Evolutionary conservation across 179 eudicot genomes (phyloP), one percentile per base, ranked within the genome.

Genomic region (Silene coronaria): DNA sequence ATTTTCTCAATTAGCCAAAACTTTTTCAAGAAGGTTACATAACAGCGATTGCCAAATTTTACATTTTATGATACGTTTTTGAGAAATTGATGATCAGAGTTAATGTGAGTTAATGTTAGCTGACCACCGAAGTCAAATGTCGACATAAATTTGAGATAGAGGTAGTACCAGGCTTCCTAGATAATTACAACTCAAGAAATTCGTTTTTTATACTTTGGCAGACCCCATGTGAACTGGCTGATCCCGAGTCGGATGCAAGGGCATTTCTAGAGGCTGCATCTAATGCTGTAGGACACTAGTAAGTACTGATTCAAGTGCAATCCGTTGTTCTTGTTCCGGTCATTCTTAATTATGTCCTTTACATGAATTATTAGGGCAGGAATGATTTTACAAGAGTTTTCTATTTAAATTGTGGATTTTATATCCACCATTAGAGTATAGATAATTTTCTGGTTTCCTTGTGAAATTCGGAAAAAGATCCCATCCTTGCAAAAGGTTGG

Each of bases 221-320:
- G 98, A 81, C 81, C 42, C 92, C 98, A 34, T 80, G 84, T 58
- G 97, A 94, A 76, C 88, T 94, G 48, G 89, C 97, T 73, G 98
- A 91, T 58, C 85, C 89, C 5, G 85, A 72, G 73, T 77, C 96
- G 38, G 92, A 88, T 72, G 85, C 91, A 23, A 80, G 85, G 87
- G 78, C 75, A 48, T 74, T 94, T 61, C 77, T 92, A 67, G 94
- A 88, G 80, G 90, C 84, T 71, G 91, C 90, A 12, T 34, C 81
- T 13, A 73, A 75, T 60, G 75, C 82, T 82, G 57, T 66, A 66
- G 46, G 24, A 53, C 63, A 55, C 73, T 67, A 84, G 65, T 83
- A 46, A 38, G 10, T 4, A 30, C 24, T 57, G 42, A 60, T 67
- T 67, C 21, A 36, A 58, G 45, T 19, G 26, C 75, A 6, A 65